Evolutionary conservation across 495 filamentous ascomycete species (phyloP).

Genomic region (Talaromyces thailandensis): DNA sequence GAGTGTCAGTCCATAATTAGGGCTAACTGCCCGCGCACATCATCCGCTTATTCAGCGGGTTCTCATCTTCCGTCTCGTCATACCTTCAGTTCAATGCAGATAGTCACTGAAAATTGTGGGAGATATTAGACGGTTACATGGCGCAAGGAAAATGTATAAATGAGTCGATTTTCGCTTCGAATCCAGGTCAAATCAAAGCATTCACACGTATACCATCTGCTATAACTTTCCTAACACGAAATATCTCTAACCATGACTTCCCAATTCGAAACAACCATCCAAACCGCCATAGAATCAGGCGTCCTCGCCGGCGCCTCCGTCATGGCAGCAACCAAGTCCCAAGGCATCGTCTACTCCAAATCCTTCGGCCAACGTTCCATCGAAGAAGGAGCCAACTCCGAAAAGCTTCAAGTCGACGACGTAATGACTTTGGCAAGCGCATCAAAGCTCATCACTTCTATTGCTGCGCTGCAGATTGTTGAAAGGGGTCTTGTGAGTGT

Average conservation of each 20-base stretch:
- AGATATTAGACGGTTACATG: no score
- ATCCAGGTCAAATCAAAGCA: neutral
- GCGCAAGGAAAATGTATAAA: no score
- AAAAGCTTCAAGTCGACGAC: neutral
- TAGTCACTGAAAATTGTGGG: no score
- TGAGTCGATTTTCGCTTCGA: neutral
- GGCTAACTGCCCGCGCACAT: neutral
- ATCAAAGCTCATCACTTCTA: constrained; percentile 29
- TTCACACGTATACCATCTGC: no score
- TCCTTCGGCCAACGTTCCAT: neutral
- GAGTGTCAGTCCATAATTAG: neutral
- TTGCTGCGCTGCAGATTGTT: constrained; percentile 36
- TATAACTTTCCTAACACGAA: no score
- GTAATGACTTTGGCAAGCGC: neutral
- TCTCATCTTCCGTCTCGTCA: neutral
- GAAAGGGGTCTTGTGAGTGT: constrained; percentile 29
- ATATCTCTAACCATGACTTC: neutral
- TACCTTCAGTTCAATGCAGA: no score
- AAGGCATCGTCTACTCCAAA: constrained; percentile 1
- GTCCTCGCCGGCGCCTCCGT: neutral
- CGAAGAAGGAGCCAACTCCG: neutral
- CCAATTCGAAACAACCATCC: neutral
- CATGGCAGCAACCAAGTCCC: neutral
- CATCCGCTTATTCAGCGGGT: neutral
- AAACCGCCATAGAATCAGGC: neutral